Conservation (phyloP, 148 eudicot species). For the Arbutus unedo region DNA sequence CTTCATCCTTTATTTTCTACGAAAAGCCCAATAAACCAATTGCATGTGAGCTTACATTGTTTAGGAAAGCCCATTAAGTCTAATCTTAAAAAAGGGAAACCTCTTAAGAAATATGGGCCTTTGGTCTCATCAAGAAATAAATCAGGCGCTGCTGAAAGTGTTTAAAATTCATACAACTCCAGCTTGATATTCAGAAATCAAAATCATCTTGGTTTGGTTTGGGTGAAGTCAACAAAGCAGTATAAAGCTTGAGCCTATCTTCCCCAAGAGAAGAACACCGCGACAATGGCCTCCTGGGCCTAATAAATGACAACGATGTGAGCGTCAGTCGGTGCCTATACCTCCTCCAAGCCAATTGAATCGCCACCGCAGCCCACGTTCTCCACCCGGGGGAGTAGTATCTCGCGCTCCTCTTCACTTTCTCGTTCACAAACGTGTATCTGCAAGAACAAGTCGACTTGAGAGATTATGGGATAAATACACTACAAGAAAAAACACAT, state of each 20-base stretch:
- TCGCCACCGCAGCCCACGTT: slow-evolving; percentile 94
- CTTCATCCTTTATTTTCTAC: too few relatives aligned
- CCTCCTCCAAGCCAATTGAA: slow-evolving; percentile 91
- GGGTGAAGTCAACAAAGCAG: slow-evolving; percentile 87
- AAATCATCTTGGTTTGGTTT: slow-evolving; percentile 95
- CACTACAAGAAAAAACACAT: too few relatives aligned
- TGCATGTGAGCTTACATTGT: too few relatives aligned
- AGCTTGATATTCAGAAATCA: slow-evolving; percentile 37
- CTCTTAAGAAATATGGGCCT: neutral
- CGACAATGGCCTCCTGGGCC: slow-evolving; percentile 89
- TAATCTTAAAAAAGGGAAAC: neutral
- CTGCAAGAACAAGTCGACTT: neutral
- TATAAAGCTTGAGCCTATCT: slow-evolving; percentile 77
- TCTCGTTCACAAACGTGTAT: slow-evolving; percentile 76
- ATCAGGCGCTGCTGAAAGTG: neutral
- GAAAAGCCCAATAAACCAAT: too few relatives aligned
- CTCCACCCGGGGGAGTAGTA: slow-evolving; percentile 97
- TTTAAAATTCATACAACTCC: neutral
- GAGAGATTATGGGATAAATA: neutral
- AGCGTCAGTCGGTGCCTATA: slow-evolving; percentile 76
- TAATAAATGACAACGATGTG: slow-evolving; percentile 80
- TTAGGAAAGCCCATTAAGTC: too few relatives aligned
- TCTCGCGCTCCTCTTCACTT: slow-evolving; percentile 82
- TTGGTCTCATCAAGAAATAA: neutral
- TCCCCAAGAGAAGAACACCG: slow-evolving; percentile 84